phyloP scores from a whole-genome alignment of 805 yeast species.

The Metschnikowia amazonensis region DNA sequence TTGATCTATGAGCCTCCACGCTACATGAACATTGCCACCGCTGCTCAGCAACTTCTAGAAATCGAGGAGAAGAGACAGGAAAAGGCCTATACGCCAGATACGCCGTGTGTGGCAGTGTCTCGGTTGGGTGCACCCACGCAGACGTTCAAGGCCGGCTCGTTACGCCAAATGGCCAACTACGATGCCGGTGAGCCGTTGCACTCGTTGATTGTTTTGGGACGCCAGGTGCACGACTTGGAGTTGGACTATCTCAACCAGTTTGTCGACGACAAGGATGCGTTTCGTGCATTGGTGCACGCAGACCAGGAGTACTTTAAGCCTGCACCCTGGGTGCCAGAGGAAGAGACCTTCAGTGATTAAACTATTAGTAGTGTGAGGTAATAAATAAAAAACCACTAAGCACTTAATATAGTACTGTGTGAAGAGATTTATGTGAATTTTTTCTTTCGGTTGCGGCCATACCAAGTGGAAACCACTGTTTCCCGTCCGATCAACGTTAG shows the following conservation, averaged over 20 bases:
- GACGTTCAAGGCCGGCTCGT: conserved; percentile 77
- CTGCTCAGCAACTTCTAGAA: conserved; percentile 83
- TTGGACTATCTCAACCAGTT: conserved; percentile 77
- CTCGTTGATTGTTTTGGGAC: conserved; percentile 84
- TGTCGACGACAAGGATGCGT: conserved; percentile 56
- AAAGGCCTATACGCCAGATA: conserved; percentile 74
- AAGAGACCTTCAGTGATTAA: conserved; percentile 21
- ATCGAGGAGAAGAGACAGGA: conserved; percentile 76
- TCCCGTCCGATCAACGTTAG: conserved; percentile 13
- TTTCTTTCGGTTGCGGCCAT: conserved; percentile 10
- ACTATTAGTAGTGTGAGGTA: not conserved
- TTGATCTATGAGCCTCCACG: conserved; percentile 94
- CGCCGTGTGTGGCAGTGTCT: conserved; percentile 93
- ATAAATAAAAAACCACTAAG: too few species aligned
- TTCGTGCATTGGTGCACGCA: conserved; percentile 35
- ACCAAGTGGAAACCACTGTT: conserved; percentile 10
- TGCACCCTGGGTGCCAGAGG: conserved; percentile 56
- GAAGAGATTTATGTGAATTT: too few species aligned
- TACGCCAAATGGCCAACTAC: conserved; percentile 69
- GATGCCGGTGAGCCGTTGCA: conserved; percentile 95
- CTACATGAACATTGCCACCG: conserved; percentile 88
- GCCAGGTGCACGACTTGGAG: conserved; percentile 92
- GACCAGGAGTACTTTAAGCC: conserved; percentile 75
- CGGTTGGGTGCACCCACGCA: conserved; percentile 87
- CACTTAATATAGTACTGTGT: too few species aligned